phyloP scores from a whole-genome alignment of 139 green algal species.

The Dunaliella sp. region DNA sequence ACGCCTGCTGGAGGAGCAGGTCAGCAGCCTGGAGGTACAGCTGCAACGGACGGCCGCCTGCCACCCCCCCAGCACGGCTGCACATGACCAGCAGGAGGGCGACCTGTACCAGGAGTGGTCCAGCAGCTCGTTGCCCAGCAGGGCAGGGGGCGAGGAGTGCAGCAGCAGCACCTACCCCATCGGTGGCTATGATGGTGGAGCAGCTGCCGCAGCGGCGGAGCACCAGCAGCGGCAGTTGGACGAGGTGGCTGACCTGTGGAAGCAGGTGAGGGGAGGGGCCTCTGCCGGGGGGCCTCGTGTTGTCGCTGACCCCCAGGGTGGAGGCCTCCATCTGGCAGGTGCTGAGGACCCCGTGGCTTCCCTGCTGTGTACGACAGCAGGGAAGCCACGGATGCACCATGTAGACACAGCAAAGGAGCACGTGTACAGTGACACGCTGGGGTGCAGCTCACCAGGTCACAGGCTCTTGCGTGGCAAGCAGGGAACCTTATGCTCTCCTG shows the following conservation, averaged over 20 bases:
- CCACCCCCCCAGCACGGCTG: neutral
- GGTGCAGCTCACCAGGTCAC: too few species aligned
- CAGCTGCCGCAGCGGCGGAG: neutral
- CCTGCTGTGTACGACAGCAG: too few species aligned
- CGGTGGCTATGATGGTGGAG: neutral
- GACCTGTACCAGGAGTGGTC: neutral
- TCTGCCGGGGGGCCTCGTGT: too few species aligned
- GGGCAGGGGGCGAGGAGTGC: neutral
- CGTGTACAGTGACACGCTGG: too few species aligned
- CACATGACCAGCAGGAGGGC: neutral
- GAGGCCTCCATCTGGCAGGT: too few species aligned
- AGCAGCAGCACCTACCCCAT: neutral
- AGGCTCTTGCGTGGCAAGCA: too few species aligned
- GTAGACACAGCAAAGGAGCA: too few species aligned
- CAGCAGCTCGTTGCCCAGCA: neutral
- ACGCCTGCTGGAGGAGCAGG: neutral
- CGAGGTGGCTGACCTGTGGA: neutral
- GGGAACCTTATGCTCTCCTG: too few species aligned
- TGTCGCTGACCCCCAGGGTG: too few species aligned
- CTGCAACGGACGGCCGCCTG: neutral
- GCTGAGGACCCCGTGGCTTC: too few species aligned
- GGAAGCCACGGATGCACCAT: too few species aligned
- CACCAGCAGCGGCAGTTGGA: neutral
- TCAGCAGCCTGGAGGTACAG: neutral
- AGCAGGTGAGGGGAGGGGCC: too few species aligned